Base-by-base conservation (phyloP, 2,329 filamentous ascomycete genomes). In the Hymenoscyphus fraxineus region DNA sequence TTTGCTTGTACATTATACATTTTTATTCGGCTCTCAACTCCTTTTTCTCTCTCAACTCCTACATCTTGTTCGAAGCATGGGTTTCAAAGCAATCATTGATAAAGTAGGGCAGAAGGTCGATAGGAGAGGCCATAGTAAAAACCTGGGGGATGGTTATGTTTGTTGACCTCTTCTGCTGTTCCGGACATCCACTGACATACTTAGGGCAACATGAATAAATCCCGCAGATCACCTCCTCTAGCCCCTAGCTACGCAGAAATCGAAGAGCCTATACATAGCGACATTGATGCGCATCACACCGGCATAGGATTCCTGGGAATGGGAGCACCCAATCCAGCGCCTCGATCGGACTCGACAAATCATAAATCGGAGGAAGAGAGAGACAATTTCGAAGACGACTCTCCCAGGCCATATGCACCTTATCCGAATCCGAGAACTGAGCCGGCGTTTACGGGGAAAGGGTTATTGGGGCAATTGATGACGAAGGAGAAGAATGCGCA, bases 91-190 rank as follows among this genome's bases (percentile, higher is more conserved):
- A 10, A 54, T 60, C 22, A 54, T 60, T 35, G 59, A 60, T n/a
- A 60, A 60, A 44, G 59, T 60, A 31, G 59, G 59, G 5, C 40
- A 60, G n/a, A 22, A 55, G 27, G 40, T 60, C 40, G 41, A 60
- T 10, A 60, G 51, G 31, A 60, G 51, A 54, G 7, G 35, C n/a
- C 56, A 58, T 58, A 12, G 22, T 27, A 19, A 59, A 15, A 41
- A n/a, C 13, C 39, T 19, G 31, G 58, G 39, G 22, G 38, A 27
- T 38, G 27, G 40, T 27, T 39, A 41, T 35, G 40, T 39, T 51
- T 38, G 16, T 51, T 54, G 31, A 6, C n/a, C 13, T 19, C 16
- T 27, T 27, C 32, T 40, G n/a, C 15, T 9, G 12, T 12, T 22
- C 9, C 19, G 6, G 7, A 6, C 56, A 58, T 6, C 10, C 6